Conservation (phyloP, 2,329 filamentous ascomycete species). For the Rhynchosporium secalis region DNA sequence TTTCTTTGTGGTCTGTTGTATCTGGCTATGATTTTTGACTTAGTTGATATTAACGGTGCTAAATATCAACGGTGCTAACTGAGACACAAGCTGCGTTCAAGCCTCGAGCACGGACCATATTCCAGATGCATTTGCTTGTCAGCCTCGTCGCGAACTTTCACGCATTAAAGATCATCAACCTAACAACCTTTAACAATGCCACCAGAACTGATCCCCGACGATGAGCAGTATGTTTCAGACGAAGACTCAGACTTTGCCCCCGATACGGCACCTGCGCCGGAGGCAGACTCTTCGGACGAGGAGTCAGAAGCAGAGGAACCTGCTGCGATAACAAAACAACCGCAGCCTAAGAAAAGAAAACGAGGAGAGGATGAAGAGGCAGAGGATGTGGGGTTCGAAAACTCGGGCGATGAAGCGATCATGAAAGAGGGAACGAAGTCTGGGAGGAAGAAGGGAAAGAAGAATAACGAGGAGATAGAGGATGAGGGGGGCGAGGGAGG, state of each 20-base stretch:
- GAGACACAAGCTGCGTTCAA: background rate
- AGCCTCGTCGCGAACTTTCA: conserved; percentile 15
- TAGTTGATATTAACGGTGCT: too few species aligned
- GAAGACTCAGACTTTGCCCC: conserved; percentile 74
- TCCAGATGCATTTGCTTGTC: background rate
- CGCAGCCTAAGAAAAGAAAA: conserved; percentile 41
- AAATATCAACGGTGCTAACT: too few species aligned
- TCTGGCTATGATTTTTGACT: too few species aligned
- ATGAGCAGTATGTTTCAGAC: conserved; percentile 64
- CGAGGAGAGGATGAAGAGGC: conserved; percentile 38
- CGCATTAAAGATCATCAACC: conserved; percentile 1
- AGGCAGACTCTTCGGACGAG: conserved; percentile 50
- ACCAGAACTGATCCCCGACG: conserved; percentile 34
- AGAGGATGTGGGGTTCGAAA: conserved; percentile 56
- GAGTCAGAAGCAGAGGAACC: conserved; percentile 43
- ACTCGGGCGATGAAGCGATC: conserved; percentile 72
- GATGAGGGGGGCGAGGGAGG: conserved; percentile 65
- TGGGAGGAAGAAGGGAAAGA: conserved; percentile 46
- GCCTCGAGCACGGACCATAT: background rate
- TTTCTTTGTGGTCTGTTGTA: too few species aligned
- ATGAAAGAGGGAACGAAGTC: conserved; percentile 61
- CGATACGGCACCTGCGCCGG: conserved; percentile 48
- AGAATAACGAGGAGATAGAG: conserved; percentile 50
- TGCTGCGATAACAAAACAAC: conserved; percentile 28
- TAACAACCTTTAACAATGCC: conserved; percentile 31